These are phyloP conservation scores for Trametes cingulata DNA, from an alignment of 768 basidiomycete genomes.

Conservation along the genomic window DNA sequence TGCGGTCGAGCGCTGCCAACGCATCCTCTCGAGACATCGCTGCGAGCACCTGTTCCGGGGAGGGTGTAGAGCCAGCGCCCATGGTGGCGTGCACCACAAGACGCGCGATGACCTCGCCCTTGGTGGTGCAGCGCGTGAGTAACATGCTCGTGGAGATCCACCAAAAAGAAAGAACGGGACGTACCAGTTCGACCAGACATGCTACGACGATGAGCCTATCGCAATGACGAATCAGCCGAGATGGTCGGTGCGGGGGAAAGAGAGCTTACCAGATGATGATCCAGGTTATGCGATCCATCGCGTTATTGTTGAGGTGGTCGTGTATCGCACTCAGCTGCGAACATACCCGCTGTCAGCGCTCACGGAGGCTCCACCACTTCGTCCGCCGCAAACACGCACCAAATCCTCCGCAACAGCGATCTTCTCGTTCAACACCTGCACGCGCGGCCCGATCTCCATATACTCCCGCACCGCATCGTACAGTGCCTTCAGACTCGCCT, in stretches of 20 bases:
- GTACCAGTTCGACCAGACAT: constrained; percentile 82
- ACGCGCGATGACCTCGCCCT: constrained; percentile 85
- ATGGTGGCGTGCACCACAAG: constrained; percentile 66
- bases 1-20: constrained; percentile 21
- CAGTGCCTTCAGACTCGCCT: constrained; percentile 83
- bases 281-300: constrained; percentile 90
- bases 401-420: constrained; percentile 86
- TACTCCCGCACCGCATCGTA: constrained; percentile 95
- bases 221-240: background rate
- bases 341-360: background rate
- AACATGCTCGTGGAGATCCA: background rate
- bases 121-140: background rate
- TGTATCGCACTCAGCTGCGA: constrained; percentile 85
- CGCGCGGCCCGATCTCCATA: constrained; percentile 86
- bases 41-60: constrained; percentile 9
- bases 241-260: constrained; percentile 31
- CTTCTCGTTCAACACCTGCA: constrained; percentile 86
- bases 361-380: background rate
- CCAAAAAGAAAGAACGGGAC: constrained; percentile 27
- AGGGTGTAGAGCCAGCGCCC: constrained; percentile 10
- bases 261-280: constrained; percentile 60
- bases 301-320: constrained; percentile 86
- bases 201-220: constrained; percentile 88
- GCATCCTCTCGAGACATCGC: constrained; percentile 23
- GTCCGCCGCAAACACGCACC: constrained; percentile 47